These are phyloP conservation scores for Myxozyma neotropica DNA, from an alignment of 805 yeast species.

Conservation along the genomic window DNA sequence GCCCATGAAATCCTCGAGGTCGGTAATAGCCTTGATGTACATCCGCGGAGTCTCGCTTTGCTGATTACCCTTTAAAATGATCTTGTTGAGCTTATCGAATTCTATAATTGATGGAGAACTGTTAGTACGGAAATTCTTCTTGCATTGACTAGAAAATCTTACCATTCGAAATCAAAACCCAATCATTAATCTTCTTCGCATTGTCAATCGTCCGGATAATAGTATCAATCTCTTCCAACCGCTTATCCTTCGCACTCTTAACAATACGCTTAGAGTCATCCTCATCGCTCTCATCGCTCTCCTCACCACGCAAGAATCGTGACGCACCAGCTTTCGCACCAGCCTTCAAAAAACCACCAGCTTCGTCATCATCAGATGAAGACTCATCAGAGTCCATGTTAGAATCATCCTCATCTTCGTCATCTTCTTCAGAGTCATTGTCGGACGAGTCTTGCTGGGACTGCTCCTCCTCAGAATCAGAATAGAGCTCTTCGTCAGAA, in stretches of 20 bases:
- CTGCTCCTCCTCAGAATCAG: conserved; percentile 40
- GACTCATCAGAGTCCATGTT: conserved; percentile 45
- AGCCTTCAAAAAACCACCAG: conserved; percentile 44
- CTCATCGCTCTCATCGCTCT: conserved; percentile 51
- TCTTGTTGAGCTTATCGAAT: conserved; percentile 75
- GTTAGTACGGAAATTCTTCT: neutral
- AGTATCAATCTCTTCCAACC: conserved; percentile 79
- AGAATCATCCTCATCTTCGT: conserved; percentile 45
- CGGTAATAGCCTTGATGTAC: conserved; percentile 68
- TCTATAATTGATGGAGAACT: conserved; percentile 48
- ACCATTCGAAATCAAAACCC: conserved; percentile 65
- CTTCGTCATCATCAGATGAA: conserved; percentile 42
- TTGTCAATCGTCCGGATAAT: conserved; percentile 68
- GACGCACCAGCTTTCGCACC: conserved; percentile 43
- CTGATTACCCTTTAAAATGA: conserved; percentile 69
- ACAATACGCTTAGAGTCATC: conserved; percentile 78
- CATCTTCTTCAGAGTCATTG: conserved; percentile 49
- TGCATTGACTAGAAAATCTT: neutral
- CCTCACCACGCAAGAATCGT: conserved; percentile 45
- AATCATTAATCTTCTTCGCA: conserved; percentile 70
- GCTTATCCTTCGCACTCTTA: conserved; percentile 90
- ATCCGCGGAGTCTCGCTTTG: conserved; percentile 73
- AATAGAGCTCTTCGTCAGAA: conserved; percentile 60
- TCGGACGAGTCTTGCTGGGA: conserved; percentile 41
- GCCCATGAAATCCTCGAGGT: conserved; percentile 67